Conservation (phyloP, 1,284 basidiomycete species). For the Leccinum proliferum region DNA sequence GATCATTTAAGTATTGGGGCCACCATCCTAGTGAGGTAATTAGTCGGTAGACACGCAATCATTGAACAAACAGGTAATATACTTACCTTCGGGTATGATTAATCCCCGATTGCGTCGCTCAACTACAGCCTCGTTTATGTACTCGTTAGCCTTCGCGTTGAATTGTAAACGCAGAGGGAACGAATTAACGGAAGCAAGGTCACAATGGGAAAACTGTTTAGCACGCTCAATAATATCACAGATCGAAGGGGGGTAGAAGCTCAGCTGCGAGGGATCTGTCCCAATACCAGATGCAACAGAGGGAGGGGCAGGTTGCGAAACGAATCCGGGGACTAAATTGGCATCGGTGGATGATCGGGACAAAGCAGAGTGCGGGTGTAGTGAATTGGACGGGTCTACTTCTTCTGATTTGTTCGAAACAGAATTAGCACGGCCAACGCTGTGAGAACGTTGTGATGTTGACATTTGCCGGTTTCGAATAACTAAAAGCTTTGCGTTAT, state of each 20-base stretch:
- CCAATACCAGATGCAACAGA: not conserved
- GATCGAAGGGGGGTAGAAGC: not conserved
- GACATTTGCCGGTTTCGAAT: not conserved
- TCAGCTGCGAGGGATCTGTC: not conserved
- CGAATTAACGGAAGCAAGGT: not conserved
- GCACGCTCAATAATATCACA: not conserved
- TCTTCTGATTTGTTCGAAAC: not conserved
- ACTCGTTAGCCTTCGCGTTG: not conserved
- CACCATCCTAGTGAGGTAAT: no score
- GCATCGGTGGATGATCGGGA: not conserved
- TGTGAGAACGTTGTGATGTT: not conserved
- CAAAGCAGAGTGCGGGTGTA: not conserved
- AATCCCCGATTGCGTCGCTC: no score
- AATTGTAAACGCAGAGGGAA: not conserved
- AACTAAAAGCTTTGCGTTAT: not conserved
- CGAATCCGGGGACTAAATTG: not conserved
- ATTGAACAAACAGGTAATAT: no score
- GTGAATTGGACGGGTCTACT: not conserved
- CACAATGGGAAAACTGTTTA: not conserved
- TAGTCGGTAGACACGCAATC: no score
- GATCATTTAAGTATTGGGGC: no score
- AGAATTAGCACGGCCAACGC: not conserved
- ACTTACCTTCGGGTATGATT: no score
- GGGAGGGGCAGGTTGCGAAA: not conserved
- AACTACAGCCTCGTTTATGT: no score